Percentiles rank a stretch among this genome's conserved stretches.
phyloP scores from a whole-genome alignment of 805 yeast species.

The Ascoidea tarda region DNA sequence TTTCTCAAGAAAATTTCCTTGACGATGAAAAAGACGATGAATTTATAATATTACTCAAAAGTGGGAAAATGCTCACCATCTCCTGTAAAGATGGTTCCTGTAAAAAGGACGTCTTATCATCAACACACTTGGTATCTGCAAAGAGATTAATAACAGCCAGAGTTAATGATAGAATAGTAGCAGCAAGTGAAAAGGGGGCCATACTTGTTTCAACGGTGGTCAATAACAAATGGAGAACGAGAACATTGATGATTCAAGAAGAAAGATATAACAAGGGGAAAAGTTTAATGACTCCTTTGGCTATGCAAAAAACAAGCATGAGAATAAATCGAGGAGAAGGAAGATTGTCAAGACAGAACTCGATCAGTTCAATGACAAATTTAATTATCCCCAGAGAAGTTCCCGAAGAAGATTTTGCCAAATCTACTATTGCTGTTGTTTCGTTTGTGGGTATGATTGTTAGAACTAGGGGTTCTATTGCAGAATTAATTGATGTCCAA shows the following conservation, averaged over 20 bases:
- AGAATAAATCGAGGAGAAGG: background rate
- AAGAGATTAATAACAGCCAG: slow-evolving; percentile 53
- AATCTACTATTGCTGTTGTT: slow-evolving; percentile 32
- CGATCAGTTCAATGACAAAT: slow-evolving; percentile 7
- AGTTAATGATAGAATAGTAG: slow-evolving; percentile 58
- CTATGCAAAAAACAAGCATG: slow-evolving; percentile 16
- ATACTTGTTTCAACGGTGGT: slow-evolving; percentile 47
- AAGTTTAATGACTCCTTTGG: slow-evolving; percentile 23
- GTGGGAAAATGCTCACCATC: slow-evolving; percentile 35
- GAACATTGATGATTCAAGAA: slow-evolving; percentile 33
- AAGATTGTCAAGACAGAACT: slow-evolving; percentile 5
- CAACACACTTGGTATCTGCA: slow-evolving; percentile 30
- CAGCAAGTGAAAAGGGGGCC: slow-evolving; percentile 32
- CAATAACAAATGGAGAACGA: slow-evolving; percentile 53
- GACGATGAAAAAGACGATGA: slow-evolving; percentile 24
- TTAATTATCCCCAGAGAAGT: slow-evolving; percentile 3
- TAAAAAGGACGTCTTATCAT: slow-evolving; percentile 19
- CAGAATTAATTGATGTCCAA: slow-evolving; percentile 65
- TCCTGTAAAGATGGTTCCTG: slow-evolving; percentile 34
- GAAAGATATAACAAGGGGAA: slow-evolving; percentile 30
- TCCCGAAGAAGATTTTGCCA: slow-evolving; percentile 11
- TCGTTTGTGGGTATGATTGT: slow-evolving; percentile 68
- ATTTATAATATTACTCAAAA: slow-evolving; percentile 35
- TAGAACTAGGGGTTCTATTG: slow-evolving; percentile 36
- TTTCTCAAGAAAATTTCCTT: background rate